phyloP scores from a whole-genome alignment of 1,284 basidiomycete species.

The Tetrapyrgos nigripes region DNA sequence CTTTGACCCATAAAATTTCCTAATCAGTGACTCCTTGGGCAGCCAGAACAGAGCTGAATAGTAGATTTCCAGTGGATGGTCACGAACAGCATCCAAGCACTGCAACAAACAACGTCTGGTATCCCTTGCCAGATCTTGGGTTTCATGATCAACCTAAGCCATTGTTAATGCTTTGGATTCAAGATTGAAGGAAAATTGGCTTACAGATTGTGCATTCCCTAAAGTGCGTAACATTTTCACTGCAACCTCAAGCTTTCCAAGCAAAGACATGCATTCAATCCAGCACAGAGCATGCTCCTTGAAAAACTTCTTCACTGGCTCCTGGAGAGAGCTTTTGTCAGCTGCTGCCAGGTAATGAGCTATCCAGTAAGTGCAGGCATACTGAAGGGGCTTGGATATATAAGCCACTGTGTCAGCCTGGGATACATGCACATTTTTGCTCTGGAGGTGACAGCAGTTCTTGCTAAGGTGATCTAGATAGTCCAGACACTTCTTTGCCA shows the following conservation, averaged over 20 bases:
- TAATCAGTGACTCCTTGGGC: background rate
- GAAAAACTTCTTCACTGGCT: background rate
- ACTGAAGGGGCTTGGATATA: background rate
- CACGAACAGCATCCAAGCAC: background rate
- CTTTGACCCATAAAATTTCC: too few relatives aligned
- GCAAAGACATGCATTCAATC: background rate
- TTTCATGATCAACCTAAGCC: background rate
- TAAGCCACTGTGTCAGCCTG: background rate
- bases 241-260: background rate
- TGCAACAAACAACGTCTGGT: background rate
- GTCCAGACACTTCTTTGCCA: background rate
- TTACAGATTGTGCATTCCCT: background rate
- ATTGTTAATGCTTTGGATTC: background rate
- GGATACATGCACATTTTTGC: background rate
- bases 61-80: background rate
- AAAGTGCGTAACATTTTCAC: background rate
- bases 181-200: background rate
- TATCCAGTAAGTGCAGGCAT: background rate
- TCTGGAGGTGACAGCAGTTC: background rate
- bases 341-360: background rate
- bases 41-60: background rate
- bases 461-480: too few relatives aligned
- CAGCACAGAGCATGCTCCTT: background rate
- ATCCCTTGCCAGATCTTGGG: background rate
- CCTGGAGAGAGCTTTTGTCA: background rate